These are phyloP conservation scores for Prunus kanzakura DNA, from an alignment of 306 rosid genomes.

Conservation along the genomic window DNA sequence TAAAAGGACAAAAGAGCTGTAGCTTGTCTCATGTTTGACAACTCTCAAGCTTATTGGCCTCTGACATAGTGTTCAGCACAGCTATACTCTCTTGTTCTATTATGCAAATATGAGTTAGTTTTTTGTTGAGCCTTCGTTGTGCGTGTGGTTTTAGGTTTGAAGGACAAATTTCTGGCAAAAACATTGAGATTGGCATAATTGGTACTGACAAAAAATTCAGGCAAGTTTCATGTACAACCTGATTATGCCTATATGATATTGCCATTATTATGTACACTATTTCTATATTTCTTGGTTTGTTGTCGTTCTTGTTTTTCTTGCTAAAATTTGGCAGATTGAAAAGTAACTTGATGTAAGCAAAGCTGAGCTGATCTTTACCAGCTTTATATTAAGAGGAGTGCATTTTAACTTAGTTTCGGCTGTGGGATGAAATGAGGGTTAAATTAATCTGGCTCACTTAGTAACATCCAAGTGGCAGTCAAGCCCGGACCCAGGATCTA, in stretches of 20 bases:
- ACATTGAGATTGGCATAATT: slow-evolving; percentile 83
- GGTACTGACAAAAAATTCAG: slow-evolving; percentile 73
- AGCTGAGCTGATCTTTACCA: background rate
- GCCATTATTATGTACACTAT: background rate
- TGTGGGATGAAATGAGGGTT: background rate
- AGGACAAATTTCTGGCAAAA: slow-evolving; percentile 77
- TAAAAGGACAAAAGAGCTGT: background rate
- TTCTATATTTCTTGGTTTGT: background rate
- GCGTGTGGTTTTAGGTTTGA: slow-evolving; percentile 44
- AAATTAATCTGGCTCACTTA: background rate
- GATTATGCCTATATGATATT: background rate
- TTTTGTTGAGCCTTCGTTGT: background rate
- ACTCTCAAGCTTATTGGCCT: too few relatives aligned
- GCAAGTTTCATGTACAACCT: slow-evolving; percentile 25
- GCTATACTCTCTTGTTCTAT: background rate
- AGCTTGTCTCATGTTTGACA: background rate
- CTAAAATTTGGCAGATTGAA: background rate
- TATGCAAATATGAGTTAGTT: background rate
- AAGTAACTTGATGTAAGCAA: background rate
- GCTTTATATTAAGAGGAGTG: background rate
- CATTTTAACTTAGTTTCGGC: background rate
- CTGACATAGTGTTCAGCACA: background rate
- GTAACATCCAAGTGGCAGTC: background rate
- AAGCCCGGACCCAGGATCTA: too few relatives aligned
- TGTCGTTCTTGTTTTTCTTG: background rate